These are phyloP conservation scores for Radiomyces spectabilis DNA, from an alignment of 192 early-diverging fungal species.

Conservation along the genomic window DNA sequence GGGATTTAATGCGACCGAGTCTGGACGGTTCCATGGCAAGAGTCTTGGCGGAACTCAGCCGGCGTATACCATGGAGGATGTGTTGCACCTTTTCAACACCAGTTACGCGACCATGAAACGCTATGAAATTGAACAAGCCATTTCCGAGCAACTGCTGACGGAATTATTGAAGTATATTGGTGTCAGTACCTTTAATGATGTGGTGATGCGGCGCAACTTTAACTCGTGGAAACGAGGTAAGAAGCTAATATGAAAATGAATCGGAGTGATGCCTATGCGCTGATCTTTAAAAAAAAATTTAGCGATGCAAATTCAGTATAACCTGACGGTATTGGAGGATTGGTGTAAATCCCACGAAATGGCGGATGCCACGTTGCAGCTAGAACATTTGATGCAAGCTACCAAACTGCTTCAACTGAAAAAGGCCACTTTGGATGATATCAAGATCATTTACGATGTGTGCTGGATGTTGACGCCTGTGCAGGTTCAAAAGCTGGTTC, in stretches of 20 bases:
- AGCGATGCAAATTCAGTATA: slow-evolving; percentile 98
- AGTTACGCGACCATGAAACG: slow-evolving; percentile 89
- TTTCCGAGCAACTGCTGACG: slow-evolving; percentile 85
- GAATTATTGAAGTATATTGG: slow-evolving; percentile 93
- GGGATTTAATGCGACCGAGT: slow-evolving; percentile 89
- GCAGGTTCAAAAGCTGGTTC: slow-evolving; percentile 96
- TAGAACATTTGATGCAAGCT: slow-evolving; percentile 92
- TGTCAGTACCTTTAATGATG: slow-evolving; percentile 91
- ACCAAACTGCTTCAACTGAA: slow-evolving; percentile 96
- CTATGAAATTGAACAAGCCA: slow-evolving; percentile 90
- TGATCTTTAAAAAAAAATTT: too few relatives aligned
- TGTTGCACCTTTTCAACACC: slow-evolving; percentile 87
- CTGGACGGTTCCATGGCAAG: slow-evolving; percentile 82
- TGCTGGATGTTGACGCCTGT: slow-evolving; percentile 92
- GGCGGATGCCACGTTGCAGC: slow-evolving; percentile 78
- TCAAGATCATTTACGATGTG: slow-evolving; percentile 98
- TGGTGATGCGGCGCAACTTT: slow-evolving; percentile 96
- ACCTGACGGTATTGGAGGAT: slow-evolving; percentile 93
- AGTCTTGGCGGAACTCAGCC: slow-evolving; percentile 73
- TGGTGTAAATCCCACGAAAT: slow-evolving; percentile 96
- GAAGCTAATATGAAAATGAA: background rate
- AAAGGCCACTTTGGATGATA: slow-evolving; percentile 74
- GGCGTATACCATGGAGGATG: slow-evolving; percentile 88
- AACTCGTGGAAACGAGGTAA: slow-evolving; percentile 96
- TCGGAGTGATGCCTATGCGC: too few relatives aligned